phyloP scores from a whole-genome alignment of 2,329 filamentous ascomycete species.

The Monosporascus sp. region DNA sequence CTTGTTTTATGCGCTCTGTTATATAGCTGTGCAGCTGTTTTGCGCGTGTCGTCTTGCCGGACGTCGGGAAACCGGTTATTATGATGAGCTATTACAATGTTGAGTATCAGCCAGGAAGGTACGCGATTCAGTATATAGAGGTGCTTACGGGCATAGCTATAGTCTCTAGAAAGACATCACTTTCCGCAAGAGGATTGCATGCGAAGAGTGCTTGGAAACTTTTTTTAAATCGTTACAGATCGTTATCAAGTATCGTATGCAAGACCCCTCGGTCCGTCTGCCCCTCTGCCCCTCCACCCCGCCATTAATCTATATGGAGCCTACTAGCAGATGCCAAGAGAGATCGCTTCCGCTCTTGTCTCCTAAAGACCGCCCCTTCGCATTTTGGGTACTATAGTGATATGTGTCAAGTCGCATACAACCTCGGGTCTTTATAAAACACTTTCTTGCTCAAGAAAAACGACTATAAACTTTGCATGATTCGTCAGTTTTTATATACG shows the following conservation, averaged over 20 bases:
- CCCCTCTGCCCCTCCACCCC: not conserved
- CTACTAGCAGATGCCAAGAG: not conserved
- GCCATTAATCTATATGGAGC: not conserved
- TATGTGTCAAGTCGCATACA: no score
- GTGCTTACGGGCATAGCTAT: not conserved
- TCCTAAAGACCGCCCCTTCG: no score
- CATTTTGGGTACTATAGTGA: no score
- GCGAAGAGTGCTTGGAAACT: not conserved
- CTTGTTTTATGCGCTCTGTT: slow-evolving; percentile 44
- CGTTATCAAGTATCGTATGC: not conserved
- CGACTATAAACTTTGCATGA: not conserved
- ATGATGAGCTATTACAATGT: slow-evolving; percentile 52
- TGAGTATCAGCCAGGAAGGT: slow-evolving; percentile 1
- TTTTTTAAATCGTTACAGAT: not conserved
- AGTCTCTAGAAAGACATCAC: not conserved
- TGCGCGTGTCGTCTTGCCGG: slow-evolving; percentile 63
- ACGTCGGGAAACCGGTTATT: slow-evolving; percentile 61
- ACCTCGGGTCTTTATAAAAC: no score
- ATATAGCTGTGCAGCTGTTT: slow-evolving; percentile 63
- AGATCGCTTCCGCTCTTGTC: not conserved
- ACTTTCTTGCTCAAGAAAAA: no score
- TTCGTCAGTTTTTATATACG: not conserved
- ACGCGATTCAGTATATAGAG: not conserved
- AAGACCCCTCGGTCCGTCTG: not conserved
- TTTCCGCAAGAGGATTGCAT: not conserved